Evolutionary conservation across 148 eudicot species (phyloP).

Genomic region (Fagopyrum tataricum): DNA sequence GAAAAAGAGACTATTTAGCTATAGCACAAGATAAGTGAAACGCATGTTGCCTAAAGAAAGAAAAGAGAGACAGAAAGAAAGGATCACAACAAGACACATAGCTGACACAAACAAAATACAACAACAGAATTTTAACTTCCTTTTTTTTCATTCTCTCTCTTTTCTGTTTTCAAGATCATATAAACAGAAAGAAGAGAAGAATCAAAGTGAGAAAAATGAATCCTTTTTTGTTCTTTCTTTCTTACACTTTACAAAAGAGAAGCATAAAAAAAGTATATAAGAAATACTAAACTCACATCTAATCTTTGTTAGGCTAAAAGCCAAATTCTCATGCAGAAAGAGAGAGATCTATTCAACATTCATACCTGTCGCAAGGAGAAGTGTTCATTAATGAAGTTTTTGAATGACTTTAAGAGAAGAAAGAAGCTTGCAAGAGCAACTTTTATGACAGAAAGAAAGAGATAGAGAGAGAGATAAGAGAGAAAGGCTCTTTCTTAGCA

Average conservation of each 20-base stretch:
- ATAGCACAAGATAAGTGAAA: too few species aligned
- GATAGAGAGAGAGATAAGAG: neutral
- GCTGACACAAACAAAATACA: slow-evolving; percentile 18
- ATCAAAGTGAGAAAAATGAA: slow-evolving; percentile 7
- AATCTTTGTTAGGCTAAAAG: neutral
- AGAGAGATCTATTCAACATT: slow-evolving; percentile 12
- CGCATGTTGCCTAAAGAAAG: slow-evolving; percentile 12
- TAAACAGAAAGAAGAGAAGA: slow-evolving; percentile 4
- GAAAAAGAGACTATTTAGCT: too few species aligned
- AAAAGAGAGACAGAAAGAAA: slow-evolving; percentile 8
- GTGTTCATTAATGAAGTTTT: slow-evolving; percentile 24
- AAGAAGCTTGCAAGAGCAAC: slow-evolving; percentile 8
- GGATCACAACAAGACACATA: slow-evolving; percentile 6
- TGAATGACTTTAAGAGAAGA: slow-evolving; percentile 10
- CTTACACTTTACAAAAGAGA: slow-evolving; percentile 3
- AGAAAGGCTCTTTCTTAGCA: neutral
- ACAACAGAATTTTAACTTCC: neutral
- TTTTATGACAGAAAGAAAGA: slow-evolving; percentile 5
- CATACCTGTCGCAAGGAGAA: slow-evolving; percentile 35
- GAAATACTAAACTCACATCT: slow-evolving; percentile 4
- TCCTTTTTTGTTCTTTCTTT: neutral
- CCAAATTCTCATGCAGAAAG: slow-evolving; percentile 16
- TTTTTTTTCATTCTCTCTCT: neutral
- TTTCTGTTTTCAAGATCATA: slow-evolving; percentile 1
- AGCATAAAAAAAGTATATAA: too few species aligned